Percentiles rank a stretch among this genome's conserved stretches.
Evolutionary conservation across 106 monocot species (phyloP).

Genomic region (Acorus gramineus): DNA sequence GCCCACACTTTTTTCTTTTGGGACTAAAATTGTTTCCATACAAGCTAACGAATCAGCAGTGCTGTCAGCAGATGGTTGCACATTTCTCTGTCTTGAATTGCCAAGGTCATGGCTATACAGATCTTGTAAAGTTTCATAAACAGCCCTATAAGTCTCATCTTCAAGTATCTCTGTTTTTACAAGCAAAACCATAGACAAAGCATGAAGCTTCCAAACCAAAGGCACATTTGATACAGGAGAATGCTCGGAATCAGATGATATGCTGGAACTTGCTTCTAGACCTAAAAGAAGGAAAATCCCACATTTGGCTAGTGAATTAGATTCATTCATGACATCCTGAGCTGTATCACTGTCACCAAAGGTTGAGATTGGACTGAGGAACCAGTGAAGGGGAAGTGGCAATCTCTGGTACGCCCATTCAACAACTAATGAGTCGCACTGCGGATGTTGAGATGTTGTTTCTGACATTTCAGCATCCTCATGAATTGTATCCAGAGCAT

Average conservation of each 20-base stretch:
- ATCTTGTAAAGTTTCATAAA: conserved; percentile 68
- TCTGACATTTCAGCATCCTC: conserved; percentile 49
- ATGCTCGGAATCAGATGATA: conserved; percentile 3
- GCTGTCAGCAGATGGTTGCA: background rate
- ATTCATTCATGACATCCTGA: conserved; percentile 7
- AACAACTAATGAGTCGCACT: conserved; percentile 23
- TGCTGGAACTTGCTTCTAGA: conserved; percentile 46
- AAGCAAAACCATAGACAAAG: conserved; percentile 61
- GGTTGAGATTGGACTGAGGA: conserved; percentile 65
- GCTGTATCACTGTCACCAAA: conserved; percentile 18
- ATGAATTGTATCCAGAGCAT: conserved; percentile 66
- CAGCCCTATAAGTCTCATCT: conserved; percentile 48
- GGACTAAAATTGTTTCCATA: background rate
- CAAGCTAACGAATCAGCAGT: conserved; percentile 2
- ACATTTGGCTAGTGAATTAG: conserved; percentile 38
- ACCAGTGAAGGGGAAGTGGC: conserved; percentile 83
- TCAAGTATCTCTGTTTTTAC: conserved; percentile 50
- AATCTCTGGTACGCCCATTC: conserved; percentile 87
- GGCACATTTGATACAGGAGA: conserved; percentile 33
- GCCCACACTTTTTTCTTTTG: background rate
- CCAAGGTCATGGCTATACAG: conserved; percentile 56
- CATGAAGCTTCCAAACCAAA: conserved; percentile 88
- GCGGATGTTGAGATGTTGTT: conserved; percentile 7
- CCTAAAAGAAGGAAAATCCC: conserved; percentile 76
- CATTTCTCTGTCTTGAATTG: conserved; percentile 11